Conservation (phyloP, 768 basidiomycete genomes). For the Chalciporus piperatus region DNA sequence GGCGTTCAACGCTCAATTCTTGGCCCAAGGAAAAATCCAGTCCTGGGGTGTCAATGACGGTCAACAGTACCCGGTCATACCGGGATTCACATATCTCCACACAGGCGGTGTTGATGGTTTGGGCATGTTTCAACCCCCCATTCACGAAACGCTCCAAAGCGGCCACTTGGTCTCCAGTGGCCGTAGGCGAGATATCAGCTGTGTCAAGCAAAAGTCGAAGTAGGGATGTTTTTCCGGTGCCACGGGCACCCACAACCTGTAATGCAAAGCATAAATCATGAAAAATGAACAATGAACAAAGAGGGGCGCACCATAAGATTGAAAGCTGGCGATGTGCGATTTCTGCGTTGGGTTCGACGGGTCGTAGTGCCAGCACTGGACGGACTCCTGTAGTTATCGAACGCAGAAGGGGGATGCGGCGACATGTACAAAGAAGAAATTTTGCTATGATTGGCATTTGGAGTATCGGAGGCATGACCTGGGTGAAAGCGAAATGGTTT, state of each 20-base stretch:
- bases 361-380: constrained; percentile 36
- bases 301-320: constrained; percentile 69
- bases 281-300: background rate
- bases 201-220: constrained; percentile 80
- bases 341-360: constrained; percentile 62
- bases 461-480: constrained; percentile 31
- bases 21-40: constrained; percentile 70
- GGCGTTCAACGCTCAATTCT: constrained; percentile 76
- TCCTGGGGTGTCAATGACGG: constrained; percentile 85
- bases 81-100: constrained; percentile 83
- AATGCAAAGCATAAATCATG: constrained; percentile 2
- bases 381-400: constrained; percentile 51
- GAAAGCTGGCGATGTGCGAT: constrained; percentile 71
- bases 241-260: constrained; percentile 76
- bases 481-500: constrained; percentile 67
- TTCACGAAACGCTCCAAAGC: constrained; percentile 65
- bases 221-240: constrained; percentile 84
- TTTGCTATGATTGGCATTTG: constrained; percentile 37
- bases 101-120: constrained; percentile 61
- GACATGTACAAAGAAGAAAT: constrained; percentile 75
- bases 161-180: constrained; percentile 70
- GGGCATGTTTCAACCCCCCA: constrained; percentile 58
- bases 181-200: constrained; percentile 73
- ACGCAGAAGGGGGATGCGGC: constrained; percentile 54
- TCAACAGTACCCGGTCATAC: constrained; percentile 74